Base-by-base conservation (phyloP, 352 stramenopile species). In the Halophytophthora batemanensis region DNA sequence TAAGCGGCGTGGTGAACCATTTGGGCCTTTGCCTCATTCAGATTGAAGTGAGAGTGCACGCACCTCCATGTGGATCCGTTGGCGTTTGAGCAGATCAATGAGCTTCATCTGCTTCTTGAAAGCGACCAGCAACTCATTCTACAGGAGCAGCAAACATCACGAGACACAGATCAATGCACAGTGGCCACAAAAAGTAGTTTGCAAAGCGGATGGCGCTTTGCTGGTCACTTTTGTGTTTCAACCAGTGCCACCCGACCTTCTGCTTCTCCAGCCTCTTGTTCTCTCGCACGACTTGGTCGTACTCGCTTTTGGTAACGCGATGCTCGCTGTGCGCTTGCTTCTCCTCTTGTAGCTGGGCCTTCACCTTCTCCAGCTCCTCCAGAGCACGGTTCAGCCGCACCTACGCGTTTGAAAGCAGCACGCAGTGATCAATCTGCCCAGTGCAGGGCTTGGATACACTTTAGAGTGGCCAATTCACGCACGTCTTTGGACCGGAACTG, bases 101-200 rank as follows among this genome's bases (percentile, higher is more conserved):
- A 93, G 74, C 50, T 91, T 90, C 71, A 91, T 88, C 48, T 93
- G 82, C 57, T 91, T 90, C 51, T 91, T 91, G 61, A 93, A 93
- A 4, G 81, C 80, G 4, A 71, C 52, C 25, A 93, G 43, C 6
- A 93, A 37, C 29, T 93, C 82, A 28, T 65, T 74, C 78, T 89
- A 22, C 23, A 52, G 25, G 8, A 31, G 25, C 25, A 31, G 25
- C 25, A 31, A 8, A 31, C 4, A 8, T 31, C 25, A 31, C 25
- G 8, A 31, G 25, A 31, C 25, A 65, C 13, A 13, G 1, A 25
- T 15, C 14, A 6, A 43, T 18, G 3, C 0, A 35, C 1, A 6
- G 41, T n/a, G 8, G 29, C 12, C 17, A 15, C 4, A 18, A 6
- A 41, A 11, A 47, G 6, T 17, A 28, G 4, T 8, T 28, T 50